Percentiles rank a stretch among this genome's conserved stretches.
phyloP scores from a whole-genome alignment of 352 stramenopile genomes.

The Plasmopara halstedii region DNA sequence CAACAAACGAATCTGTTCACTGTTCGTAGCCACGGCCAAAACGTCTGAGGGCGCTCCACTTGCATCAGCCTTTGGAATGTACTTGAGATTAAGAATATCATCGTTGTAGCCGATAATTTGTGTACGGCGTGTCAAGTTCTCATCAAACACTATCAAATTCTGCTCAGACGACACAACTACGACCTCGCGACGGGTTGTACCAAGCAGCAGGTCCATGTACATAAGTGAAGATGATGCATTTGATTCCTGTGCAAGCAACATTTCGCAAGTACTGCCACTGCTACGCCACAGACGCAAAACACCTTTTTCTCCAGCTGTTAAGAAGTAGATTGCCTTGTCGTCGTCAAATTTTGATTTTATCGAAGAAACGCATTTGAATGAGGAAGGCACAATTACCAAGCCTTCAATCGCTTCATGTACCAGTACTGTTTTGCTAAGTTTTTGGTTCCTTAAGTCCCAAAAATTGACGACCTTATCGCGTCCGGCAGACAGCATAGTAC shows the following conservation, averaged over 20 bases:
- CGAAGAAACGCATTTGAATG: conserved; percentile 40
- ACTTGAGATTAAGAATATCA: conserved; percentile 96
- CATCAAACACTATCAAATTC: conserved; percentile 82
- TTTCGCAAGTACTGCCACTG: conserved; percentile 26
- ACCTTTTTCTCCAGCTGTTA: conserved; percentile 91
- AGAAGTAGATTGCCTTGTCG: conserved; percentile 79
- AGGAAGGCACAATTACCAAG: conserved; percentile 78
- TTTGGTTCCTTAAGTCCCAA: conserved; percentile 75
- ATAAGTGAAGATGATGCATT: conserved; percentile 30
- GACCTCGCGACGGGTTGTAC: conserved; percentile 47
- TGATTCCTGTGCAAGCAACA: conserved; percentile 37
- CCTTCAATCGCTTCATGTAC: conserved; percentile 94
- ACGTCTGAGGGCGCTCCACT: conserved; percentile 42
- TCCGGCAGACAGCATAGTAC: conserved; percentile 83
- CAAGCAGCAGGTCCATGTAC: conserved; percentile 53
- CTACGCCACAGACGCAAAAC: conserved; percentile 73
- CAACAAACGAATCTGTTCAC: conserved; percentile 92
- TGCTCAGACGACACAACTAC: conserved; percentile 77
- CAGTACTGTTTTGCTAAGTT: conserved; percentile 89
- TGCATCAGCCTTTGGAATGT: conserved; percentile 68
- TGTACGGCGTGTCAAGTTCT: conserved; percentile 50
- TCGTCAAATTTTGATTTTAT: conserved; percentile 28
- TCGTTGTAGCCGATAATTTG: conserved; percentile 94
- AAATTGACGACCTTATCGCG: conserved; percentile 92
- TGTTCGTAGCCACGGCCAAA: conserved; percentile 96